A percentile compares a stretch with the other conserved stretches of the same genome.
phyloP scores from a whole-genome alignment of 441 rosid genomes.

The Lepidium campestre region DNA sequence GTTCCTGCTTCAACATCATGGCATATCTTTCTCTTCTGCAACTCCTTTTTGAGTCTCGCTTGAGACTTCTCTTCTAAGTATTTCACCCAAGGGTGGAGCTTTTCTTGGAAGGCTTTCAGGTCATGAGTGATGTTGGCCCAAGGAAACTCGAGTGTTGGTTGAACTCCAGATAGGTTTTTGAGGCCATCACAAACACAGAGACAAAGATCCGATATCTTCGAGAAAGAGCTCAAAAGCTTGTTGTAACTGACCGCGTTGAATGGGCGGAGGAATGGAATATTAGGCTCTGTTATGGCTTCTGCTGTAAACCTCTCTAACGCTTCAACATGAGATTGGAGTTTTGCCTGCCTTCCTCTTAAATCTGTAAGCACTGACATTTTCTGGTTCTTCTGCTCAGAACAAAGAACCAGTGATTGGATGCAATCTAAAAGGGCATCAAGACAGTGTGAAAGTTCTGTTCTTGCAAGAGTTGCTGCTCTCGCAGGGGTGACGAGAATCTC shows the following conservation, averaged over 20 bases:
- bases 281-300: constrained; percentile 64
- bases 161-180: constrained; percentile 30
- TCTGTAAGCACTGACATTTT: constrained; percentile 18
- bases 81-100: constrained; percentile 32
- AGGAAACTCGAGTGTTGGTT: constrained; percentile 14
- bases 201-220: constrained; percentile 40
- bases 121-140: constrained; percentile 34
- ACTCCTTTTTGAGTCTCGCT: constrained; percentile 23
- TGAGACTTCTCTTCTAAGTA: constrained; percentile 42
- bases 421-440: constrained; percentile 33
- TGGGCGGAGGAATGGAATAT: constrained; percentile 54
- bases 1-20: constrained; percentile 47
- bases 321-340: constrained; percentile 33
- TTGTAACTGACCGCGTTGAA: constrained; percentile 37
- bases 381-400: constrained; percentile 20
- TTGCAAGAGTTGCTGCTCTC: constrained; percentile 62
- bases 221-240: constrained; percentile 36
- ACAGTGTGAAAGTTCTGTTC: constrained; percentile 40
- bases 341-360: constrained; percentile 33
- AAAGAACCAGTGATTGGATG: constrained; percentile 28
- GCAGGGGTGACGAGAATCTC: constrained; percentile 46
- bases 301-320: constrained; percentile 36
- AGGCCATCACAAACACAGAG: constrained; percentile 31
- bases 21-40: constrained; percentile 34
- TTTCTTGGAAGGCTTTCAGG: constrained; percentile 37